These are phyloP conservation scores for Comarum palustre DNA, from an alignment of 306 rosid genomes.

Conservation along the genomic window DNA sequence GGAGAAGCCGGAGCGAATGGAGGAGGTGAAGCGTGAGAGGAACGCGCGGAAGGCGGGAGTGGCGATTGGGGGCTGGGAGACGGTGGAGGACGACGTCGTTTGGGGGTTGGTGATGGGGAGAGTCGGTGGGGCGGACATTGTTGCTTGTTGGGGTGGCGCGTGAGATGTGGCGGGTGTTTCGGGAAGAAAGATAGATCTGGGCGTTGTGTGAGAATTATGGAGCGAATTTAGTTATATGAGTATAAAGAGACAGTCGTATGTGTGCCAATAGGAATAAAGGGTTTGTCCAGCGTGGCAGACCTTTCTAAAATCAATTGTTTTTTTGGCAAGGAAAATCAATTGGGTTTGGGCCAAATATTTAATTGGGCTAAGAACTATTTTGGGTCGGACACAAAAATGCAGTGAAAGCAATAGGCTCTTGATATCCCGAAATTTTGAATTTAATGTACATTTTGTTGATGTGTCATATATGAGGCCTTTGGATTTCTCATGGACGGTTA, in stretches of 20 bases:
- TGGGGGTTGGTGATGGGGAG: conserved; percentile 66
- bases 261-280: background rate
- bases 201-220: background rate
- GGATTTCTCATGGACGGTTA: too few species aligned
- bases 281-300: background rate
- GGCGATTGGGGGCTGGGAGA: conserved; percentile 55
- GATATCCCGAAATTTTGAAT: too few species aligned
- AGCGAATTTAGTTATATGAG: conserved; percentile 14
- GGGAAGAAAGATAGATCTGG: background rate
- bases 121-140: conserved; percentile 76
- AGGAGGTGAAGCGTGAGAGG: conserved; percentile 61
- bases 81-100: conserved; percentile 8
- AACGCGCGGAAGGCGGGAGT: conserved; percentile 88
- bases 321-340: too few species aligned
- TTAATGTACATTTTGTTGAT: too few species aligned
- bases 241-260: background rate
- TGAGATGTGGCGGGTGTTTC: conserved; percentile 10
- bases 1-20: conserved; percentile 65
- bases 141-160: conserved; percentile 16
- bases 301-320: background rate
- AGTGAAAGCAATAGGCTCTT: too few species aligned
- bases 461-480: too few species aligned
- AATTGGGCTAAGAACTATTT: background rate
- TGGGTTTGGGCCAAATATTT: background rate
- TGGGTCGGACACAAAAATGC: background rate